Evolutionary conservation across 495 filamentous ascomycete genomes (phyloP), one percentile per base, ranked within the genome.

Genomic region (Neurospora sp.): DNA sequence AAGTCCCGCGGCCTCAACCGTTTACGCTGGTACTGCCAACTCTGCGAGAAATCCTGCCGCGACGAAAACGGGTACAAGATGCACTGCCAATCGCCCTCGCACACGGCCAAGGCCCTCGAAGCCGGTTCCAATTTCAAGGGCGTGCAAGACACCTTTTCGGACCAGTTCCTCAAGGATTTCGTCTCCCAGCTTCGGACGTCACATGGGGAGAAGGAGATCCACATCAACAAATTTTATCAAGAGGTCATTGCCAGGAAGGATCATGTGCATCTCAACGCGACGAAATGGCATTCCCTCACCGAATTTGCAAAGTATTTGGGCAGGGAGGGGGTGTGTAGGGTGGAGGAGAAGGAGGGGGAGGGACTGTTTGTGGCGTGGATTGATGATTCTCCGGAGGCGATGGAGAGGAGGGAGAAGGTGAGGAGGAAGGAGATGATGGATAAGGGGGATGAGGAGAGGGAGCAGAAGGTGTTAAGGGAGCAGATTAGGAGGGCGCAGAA

Each of bases 201-300:
- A 35, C 35, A 35, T 75, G 92, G 93, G 46, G 92, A 94, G 79
- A 98, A 98, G 83, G 84, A 88, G 71, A 88, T 98, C 3, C 86
- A 93, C 39, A 86, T 93, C 8, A 98, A 98, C 74, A 90, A 92
- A 70, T 98, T 97, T 79, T 99, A 99, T 79, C 93, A 98, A 81
- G 90, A 93, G 78, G 92, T 93, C 75, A 95, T 96, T 74, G 82
- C 84, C 18, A 85, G 92, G 80, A 92, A 92, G 79, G 89, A 94
- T 79, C 96, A 98, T 79, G 85, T 94, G 16, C 96, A 98, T 78
- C 92, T 98, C 90, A 98, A 97, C 82, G 86, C 94, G 46, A 98
- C 96, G 4, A 88, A 89, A 76, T 98, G 94, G 94, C 88, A 73
- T 84, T 81, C 86, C 42, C 83, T 99, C 72, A 93, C 93, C 5